phyloP scores from a whole-genome alignment of 1,284 basidiomycete genomes.

The Pseudozyma sp. region DNA sequence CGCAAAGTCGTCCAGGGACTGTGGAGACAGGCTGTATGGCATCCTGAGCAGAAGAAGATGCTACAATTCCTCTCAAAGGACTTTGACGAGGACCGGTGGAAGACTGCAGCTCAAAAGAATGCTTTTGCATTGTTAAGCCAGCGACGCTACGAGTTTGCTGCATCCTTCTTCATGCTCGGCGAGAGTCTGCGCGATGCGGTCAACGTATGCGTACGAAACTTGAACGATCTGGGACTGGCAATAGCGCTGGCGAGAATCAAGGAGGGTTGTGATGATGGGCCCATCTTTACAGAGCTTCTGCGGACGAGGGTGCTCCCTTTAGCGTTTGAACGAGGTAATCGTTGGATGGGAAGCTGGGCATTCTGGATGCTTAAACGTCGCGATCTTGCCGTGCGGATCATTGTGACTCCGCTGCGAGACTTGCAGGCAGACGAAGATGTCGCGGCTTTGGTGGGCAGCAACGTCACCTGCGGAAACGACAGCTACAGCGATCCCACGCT shows the following conservation, averaged over 20 bases:
- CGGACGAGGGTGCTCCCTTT: constrained; percentile 81
- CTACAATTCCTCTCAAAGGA: constrained; percentile 92
- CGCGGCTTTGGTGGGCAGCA: constrained; percentile 16
- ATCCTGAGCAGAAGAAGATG: constrained; percentile 90
- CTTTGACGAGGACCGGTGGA: constrained; percentile 86
- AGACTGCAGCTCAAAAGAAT: constrained; percentile 93
- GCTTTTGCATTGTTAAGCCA: constrained; percentile 87
- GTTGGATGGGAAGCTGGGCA: constrained; percentile 97
- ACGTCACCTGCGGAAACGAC: constrained; percentile 77
- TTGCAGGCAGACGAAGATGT: constrained; percentile 33
- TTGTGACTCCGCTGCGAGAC: constrained; percentile 71
- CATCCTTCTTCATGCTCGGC: constrained; percentile 95
- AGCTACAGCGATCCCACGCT: constrained; percentile 92
- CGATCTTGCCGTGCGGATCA: constrained; percentile 84
- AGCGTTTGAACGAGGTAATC: constrained; percentile 85
- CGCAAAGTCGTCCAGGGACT: constrained; percentile 89
- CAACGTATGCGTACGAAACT: constrained; percentile 86
- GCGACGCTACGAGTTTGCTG: constrained; percentile 75
- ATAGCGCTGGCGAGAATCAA: constrained; percentile 87
- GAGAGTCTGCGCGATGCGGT: constrained; percentile 89
- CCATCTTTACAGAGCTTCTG: constrained; percentile 79
- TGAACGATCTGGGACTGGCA: constrained; percentile 89
- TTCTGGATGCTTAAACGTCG: constrained; percentile 88
- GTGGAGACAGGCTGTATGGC: constrained; percentile 95
- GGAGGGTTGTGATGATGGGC: constrained; percentile 79